phyloP scores from a whole-genome alignment of 2,329 filamentous ascomycete species.

The Colletotrichum sp. region DNA sequence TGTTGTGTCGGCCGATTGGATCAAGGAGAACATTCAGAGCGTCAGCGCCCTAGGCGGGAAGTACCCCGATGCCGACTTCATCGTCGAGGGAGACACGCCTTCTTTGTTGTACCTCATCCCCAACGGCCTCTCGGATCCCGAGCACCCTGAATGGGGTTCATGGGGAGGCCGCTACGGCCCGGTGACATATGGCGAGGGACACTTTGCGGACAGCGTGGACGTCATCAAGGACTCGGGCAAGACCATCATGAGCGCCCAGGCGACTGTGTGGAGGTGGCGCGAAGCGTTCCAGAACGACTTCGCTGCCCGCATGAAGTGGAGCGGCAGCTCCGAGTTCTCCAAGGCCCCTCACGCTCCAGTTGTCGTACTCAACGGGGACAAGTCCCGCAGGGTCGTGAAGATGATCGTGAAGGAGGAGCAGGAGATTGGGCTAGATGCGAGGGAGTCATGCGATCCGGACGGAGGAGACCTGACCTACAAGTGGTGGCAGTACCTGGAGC shows the following conservation, averaged over 20 bases:
- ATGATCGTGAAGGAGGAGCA: slow-evolving; percentile 10
- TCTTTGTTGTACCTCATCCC: slow-evolving; percentile 44
- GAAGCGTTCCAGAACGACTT: slow-evolving; percentile 54
- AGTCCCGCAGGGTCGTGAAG: slow-evolving; percentile 17
- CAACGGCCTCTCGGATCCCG: slow-evolving; percentile 42
- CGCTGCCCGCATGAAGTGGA: slow-evolving; percentile 24
- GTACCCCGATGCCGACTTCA: slow-evolving; percentile 47
- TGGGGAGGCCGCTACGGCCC: slow-evolving; percentile 46
- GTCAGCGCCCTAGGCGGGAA: slow-evolving; percentile 41
- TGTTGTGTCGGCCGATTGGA: slow-evolving; percentile 49
- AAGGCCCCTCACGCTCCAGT: slow-evolving; percentile 19
- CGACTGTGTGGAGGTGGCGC: slow-evolving; percentile 59
- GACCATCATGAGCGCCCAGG: slow-evolving; percentile 42
- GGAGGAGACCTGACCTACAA: slow-evolving; percentile 20
- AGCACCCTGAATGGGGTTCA: slow-evolving; percentile 43
- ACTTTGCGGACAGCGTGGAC: slow-evolving; percentile 38
- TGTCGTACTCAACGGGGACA: slow-evolving; percentile 24
- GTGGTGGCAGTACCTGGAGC: slow-evolving; percentile 23
- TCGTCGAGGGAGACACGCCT: slow-evolving; percentile 53
- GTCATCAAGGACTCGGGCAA: slow-evolving; percentile 36
- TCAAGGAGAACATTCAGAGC: slow-evolving; percentile 51
- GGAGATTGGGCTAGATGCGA: slow-evolving; percentile 17
- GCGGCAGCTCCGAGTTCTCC: not conserved
- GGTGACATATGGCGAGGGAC: slow-evolving; percentile 5
- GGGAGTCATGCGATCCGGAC: slow-evolving; percentile 22